Conservation (phyloP, 2,329 filamentous ascomycete species). For the Emericellopsis cladophorae region DNA sequence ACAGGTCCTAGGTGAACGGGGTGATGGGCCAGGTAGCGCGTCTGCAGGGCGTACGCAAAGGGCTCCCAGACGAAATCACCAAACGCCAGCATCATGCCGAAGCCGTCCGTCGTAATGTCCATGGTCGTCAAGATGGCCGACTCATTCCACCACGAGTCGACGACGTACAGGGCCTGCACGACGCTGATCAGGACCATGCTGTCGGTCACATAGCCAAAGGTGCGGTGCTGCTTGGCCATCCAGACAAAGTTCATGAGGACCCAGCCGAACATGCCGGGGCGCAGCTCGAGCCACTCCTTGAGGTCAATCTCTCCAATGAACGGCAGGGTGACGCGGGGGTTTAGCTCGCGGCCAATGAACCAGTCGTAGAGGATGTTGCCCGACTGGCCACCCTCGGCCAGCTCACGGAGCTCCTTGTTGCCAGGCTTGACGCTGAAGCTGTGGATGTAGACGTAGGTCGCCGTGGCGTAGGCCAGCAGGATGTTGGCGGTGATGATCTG, state of each 20-base stretch:
- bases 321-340: constrained; percentile 70
- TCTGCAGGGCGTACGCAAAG: constrained; percentile 76
- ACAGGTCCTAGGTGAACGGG: constrained; percentile 63
- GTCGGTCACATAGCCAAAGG: constrained; percentile 71
- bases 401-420: constrained; percentile 59
- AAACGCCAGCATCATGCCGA: constrained; percentile 90
- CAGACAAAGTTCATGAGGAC: constrained; percentile 75
- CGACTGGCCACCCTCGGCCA: constrained; percentile 69
- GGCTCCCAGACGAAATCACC: constrained; percentile 90
- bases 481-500: constrained; percentile 78
- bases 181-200: constrained; percentile 69
- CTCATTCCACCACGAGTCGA: constrained; percentile 82
- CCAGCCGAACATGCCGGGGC: constrained; percentile 88
- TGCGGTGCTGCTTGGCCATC: constrained; percentile 77
- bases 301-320: constrained; percentile 79
- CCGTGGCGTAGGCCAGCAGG: constrained; percentile 58
- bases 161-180: constrained; percentile 70
- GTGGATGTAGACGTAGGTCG: constrained; percentile 67
- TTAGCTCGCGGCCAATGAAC: constrained; percentile 92
- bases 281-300: constrained; percentile 79
- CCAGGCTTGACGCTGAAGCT: constrained; percentile 74
- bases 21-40: constrained; percentile 72
- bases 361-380: constrained; percentile 90
- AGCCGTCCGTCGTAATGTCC: constrained; percentile 85
- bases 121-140: constrained; percentile 84